phyloP scores from a whole-genome alignment of 768 basidiomycete species.

The Gautieria morchelliformis region DNA sequence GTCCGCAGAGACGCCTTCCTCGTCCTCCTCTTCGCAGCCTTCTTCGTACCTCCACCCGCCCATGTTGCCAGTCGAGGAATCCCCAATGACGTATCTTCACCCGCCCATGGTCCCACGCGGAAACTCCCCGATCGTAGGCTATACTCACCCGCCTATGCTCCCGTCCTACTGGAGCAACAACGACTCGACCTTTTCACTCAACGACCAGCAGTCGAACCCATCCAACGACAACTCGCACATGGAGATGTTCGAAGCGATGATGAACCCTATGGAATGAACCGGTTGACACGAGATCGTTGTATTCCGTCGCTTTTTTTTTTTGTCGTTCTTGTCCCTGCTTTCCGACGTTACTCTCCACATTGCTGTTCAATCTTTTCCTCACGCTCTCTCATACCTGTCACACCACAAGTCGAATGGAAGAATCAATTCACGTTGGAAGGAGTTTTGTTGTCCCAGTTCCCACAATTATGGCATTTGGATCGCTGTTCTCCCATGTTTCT shows the following conservation, averaged over 20 bases:
- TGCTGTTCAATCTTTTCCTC: slow-evolving; percentile 9
- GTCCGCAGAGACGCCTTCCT: slow-evolving; percentile 20
- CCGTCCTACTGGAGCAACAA: slow-evolving; percentile 23
- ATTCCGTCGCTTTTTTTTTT: background rate
- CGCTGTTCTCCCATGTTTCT: background rate
- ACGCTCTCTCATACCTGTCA: background rate
- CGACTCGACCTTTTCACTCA: background rate
- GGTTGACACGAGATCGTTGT: background rate
- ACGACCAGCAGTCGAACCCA: slow-evolving; percentile 18
- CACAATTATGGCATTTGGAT: background rate
- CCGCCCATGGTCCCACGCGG: slow-evolving; percentile 44
- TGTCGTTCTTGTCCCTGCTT: background rate
- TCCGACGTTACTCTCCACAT: slow-evolving; percentile 7
- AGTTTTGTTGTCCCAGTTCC: background rate
- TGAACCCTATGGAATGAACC: slow-evolving; percentile 6
- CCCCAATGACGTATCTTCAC: slow-evolving; percentile 33
- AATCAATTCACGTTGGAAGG: background rate
- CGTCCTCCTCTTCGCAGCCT: slow-evolving; percentile 13
- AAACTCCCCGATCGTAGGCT: slow-evolving; percentile 21
- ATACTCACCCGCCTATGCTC: slow-evolving; percentile 28
- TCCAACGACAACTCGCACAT: slow-evolving; percentile 27
- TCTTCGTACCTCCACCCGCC: slow-evolving; percentile 69
- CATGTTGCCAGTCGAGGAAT: slow-evolving; percentile 50
- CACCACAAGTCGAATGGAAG: slow-evolving; percentile 1
- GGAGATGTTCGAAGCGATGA: slow-evolving; percentile 10